These are phyloP conservation scores for Iris pallida DNA, from an alignment of 116 monocot species.

Conservation along the genomic window DNA sequence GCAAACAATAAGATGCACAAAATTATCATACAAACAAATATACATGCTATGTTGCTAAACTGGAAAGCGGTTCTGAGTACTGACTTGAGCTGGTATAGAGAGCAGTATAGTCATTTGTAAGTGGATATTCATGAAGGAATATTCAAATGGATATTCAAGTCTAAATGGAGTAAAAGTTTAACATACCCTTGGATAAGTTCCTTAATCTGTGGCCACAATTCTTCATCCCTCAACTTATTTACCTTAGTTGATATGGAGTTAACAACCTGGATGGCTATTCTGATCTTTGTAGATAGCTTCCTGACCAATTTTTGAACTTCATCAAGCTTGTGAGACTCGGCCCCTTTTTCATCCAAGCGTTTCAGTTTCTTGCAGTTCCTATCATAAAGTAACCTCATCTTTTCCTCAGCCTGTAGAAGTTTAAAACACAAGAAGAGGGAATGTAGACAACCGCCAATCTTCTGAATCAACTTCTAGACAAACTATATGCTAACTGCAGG, in stretches of 20 bases:
- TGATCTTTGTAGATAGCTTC: slow-evolving; percentile 65
- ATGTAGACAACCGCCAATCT: not conserved
- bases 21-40: no score
- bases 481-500: no score
- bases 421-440: not conserved
- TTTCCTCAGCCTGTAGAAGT: slow-evolving; percentile 63
- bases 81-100: no score
- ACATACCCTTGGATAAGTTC: slow-evolving; percentile 77
- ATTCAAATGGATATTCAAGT: not conserved
- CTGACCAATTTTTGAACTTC: slow-evolving; percentile 37
- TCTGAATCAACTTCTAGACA: no score
- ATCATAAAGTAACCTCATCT: slow-evolving; percentile 51
- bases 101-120: no score
- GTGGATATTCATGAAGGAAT: no score
- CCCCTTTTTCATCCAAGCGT: slow-evolving; percentile 55
- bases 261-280: slow-evolving; percentile 75
- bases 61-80: no score
- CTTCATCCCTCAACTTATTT: no score
- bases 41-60: no score
- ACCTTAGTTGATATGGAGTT: slow-evolving; percentile 71
- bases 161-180: not conserved
- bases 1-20: no score
- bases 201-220: slow-evolving; percentile 74
- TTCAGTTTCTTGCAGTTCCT: slow-evolving; percentile 41
- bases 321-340: slow-evolving; percentile 56